A percentile compares a stretch with the other conserved stretches of the same genome.
Evolutionary conservation across 345 rosid genomes (phyloP).

Genomic region (Syzygium aqueum): DNA sequence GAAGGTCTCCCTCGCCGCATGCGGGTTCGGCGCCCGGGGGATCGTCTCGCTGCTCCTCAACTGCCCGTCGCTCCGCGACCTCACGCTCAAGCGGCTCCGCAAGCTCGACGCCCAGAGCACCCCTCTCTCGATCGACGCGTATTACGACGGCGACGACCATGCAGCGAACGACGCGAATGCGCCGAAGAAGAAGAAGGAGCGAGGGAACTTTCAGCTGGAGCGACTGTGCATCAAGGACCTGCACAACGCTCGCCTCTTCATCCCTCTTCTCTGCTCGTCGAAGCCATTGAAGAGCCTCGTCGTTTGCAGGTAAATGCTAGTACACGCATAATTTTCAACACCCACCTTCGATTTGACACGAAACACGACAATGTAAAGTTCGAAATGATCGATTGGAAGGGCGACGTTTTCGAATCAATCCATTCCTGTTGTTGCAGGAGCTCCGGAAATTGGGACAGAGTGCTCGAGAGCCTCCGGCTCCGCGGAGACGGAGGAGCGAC

Average conservation of each 20-base stretch:
- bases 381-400: background rate
- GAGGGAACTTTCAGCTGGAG: constrained; percentile 5
- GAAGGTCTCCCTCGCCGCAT: constrained; percentile 25
- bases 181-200: background rate
- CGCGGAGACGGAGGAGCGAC: background rate
- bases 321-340: background rate
- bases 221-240: constrained; percentile 31
- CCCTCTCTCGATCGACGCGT: constrained; percentile 9
- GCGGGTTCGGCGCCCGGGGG: constrained; percentile 24
- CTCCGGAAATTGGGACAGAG: constrained; percentile 41
- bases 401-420: background rate
- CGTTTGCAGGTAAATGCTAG: constrained; percentile 3
- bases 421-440: constrained; percentile 12
- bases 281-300: constrained; percentile 14
- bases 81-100: constrained; percentile 36
- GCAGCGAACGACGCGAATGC: background rate
- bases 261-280: constrained; percentile 16
- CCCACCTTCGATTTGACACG: background rate
- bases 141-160: background rate
- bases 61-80: constrained; percentile 27
- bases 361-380: background rate
- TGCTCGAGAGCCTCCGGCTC: constrained; percentile 6
- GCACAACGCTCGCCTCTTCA: constrained; percentile 29
- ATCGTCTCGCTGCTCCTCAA: constrained; percentile 19
- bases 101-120: constrained; percentile 28